Base-by-base conservation (phyloP, 768 basidiomycete species). In the Chlorophyllum brunneum region DNA sequence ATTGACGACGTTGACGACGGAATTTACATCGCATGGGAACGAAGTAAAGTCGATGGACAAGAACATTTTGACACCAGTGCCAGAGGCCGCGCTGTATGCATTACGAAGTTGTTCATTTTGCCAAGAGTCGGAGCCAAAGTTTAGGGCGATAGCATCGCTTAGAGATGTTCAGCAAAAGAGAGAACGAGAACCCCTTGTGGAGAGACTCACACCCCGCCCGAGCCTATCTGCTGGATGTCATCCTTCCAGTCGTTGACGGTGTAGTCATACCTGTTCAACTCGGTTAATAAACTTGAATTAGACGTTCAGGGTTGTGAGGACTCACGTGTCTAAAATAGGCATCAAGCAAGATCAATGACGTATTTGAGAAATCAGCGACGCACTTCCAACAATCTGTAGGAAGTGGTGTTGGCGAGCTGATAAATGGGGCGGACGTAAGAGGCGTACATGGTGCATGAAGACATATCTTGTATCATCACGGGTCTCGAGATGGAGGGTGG, bases 121-220 rank as follows among this genome's bases (percentile, higher is more conserved):
- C 79, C 82, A 86, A 7, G 64, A 56, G 52, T 79, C 74, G 3
- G 68, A 66, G 33, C 85, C 84, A 38, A 85, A 69, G 65, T 87
- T 87, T 24, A 86, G 66, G 0, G 83, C 83, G 48, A 85, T 73
- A 0, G 79, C 85, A 55, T 85, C 83, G 11, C 75, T 79, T 48
- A 22, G 11, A 49, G 33, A 42, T 22, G 4, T 33, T 37, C 18
- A 41, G 46, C 24, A 67, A 70, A 39, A 61, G 51, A 15, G 15
- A 26, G 27, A 34, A 27, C 10, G 22, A 26, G n/a, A 13, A 1
- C 16, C 3, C 48, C 30, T 34, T 27, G 22, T 8, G 30, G 38
- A 10, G 33, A 27, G 9, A 67, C 75, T 23, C 63, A 77, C 76
- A 75, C 64, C 45, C 74, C 73, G 39, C 67, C 70, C 18, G 71